Conservation (phyloP, 192 early-diverging fungal genomes). For the Podila minutissima region DNA sequence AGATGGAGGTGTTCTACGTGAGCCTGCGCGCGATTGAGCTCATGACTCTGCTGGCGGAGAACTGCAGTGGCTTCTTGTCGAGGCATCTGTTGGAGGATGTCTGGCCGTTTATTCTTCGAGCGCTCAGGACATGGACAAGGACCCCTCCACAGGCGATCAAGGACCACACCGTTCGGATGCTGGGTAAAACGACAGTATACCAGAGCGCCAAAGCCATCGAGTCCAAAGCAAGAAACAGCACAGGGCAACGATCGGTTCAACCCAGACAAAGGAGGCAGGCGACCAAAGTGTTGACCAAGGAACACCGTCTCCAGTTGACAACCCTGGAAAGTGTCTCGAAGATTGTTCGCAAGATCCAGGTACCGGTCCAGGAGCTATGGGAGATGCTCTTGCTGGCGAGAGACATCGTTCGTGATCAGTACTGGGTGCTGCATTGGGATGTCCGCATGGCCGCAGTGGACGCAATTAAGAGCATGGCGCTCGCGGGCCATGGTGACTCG, state of each 20-base stretch:
- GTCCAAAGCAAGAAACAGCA: not conserved
- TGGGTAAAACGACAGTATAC: not conserved
- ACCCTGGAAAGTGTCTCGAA: conserved; percentile 32
- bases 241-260: not conserved
- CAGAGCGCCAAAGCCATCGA: not conserved
- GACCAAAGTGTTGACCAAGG: conserved; percentile 32
- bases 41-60: conserved; percentile 36
- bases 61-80: conserved; percentile 56
- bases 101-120: conserved; percentile 53
- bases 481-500: conserved; percentile 40
- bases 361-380: conserved; percentile 41
- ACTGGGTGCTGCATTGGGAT: conserved; percentile 21
- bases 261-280: not conserved
- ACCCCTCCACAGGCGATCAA: not conserved
- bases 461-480: conserved; percentile 31
- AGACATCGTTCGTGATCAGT: conserved; percentile 31
- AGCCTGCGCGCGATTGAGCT: conserved; percentile 40
- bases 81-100: conserved; percentile 53
- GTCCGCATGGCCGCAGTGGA: conserved; percentile 30
- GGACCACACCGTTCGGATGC: not conserved
- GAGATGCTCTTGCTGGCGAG: conserved; percentile 35
- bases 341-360: conserved; percentile 27
- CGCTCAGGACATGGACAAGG: conserved; percentile 17
- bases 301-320: conserved; percentile 42
- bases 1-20: conserved; percentile 38